phyloP scores from a whole-genome alignment of 148 eudicot genomes.

The Rhododendron henanense region DNA sequence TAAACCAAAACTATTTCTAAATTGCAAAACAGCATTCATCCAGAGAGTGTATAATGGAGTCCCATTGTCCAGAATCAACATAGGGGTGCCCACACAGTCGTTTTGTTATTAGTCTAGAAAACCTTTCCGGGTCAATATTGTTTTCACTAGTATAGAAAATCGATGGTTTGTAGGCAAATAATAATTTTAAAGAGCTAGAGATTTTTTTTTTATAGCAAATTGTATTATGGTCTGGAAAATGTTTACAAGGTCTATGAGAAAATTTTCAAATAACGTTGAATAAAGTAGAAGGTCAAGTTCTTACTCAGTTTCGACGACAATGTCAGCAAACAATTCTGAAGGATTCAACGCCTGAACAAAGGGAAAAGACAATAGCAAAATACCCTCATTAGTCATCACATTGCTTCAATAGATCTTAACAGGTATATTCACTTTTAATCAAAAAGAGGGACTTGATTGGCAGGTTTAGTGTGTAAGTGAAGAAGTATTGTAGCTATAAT shows the following conservation, averaged over 20 bases:
- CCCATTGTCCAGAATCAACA: not conserved
- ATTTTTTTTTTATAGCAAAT: too few species aligned
- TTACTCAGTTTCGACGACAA: constrained; percentile 2
- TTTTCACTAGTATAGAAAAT: not conserved
- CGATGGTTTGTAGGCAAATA: not conserved
- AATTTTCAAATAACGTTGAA: not conserved
- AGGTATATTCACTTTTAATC: not conserved
- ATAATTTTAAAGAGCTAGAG: not conserved
- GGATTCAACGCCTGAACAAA: not conserved
- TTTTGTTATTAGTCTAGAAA: not conserved
- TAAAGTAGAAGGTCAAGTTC: not conserved
- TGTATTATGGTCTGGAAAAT: not conserved
- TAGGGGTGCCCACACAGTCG: not conserved
- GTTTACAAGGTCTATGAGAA: not conserved
- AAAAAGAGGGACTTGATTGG: not conserved
- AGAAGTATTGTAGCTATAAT: not conserved
- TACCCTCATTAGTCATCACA: not conserved
- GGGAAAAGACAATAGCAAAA: not conserved
- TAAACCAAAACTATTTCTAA: not conserved
- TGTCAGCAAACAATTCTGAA: constrained; percentile 2
- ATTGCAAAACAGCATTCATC: not conserved
- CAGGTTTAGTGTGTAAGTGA: not conserved
- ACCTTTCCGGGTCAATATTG: not conserved
- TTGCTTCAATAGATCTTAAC: not conserved
- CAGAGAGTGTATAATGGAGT: not conserved